A percentile compares a stretch with the other conserved stretches of the same genome.
phyloP scores from a whole-genome alignment of 2,329 filamentous ascomycete genomes.

The Pyricularia pennisetigena region DNA sequence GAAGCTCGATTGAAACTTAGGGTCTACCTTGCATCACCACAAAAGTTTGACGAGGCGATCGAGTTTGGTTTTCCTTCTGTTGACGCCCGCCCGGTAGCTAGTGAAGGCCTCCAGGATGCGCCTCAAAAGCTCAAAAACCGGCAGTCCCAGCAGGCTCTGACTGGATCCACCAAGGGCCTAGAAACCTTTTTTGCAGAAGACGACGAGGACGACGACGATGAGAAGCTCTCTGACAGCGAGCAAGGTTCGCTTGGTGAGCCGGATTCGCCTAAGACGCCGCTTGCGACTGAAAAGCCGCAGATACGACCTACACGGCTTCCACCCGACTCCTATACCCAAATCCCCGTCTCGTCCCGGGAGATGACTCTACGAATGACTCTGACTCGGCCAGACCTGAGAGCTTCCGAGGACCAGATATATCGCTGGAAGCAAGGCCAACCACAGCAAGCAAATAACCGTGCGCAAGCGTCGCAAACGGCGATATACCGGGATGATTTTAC shows the following conservation, averaged over 20 bases:
- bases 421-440: conserved; percentile 38
- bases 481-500: conserved; percentile 22
- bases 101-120: conserved; percentile 17
- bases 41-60: conserved; percentile 92
- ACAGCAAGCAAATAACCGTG: conserved; percentile 35
- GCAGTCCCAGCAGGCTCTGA: conserved; percentile 16
- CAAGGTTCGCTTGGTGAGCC: conserved; percentile 44
- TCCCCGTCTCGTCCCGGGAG: conserved; percentile 56
- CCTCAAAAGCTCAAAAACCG: conserved; percentile 9
- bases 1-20: conserved; percentile 80
- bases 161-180: conserved; percentile 22
- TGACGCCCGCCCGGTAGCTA: conserved; percentile 25
- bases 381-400: conserved; percentile 77
- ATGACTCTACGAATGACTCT: conserved; percentile 97
- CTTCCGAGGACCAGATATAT: conserved; percentile 62
- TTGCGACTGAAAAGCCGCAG: conserved; percentile 28
- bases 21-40: conserved; percentile 76
- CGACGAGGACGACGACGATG: conserved; percentile 32
- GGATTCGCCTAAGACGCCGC: conserved; percentile 49
- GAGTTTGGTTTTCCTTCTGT: conserved; percentile 82
- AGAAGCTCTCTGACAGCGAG: conserved; percentile 47
- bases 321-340: conserved; percentile 33
- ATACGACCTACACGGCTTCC: conserved; percentile 20
- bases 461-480: conserved; percentile 19
- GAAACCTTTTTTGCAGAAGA: conserved; percentile 47